Percentiles rank a stretch among this genome's conserved stretches.
These are phyloP conservation scores for Chimonanthus praecox DNA, from an alignment of 164 flowering plant species.

Conservation along the genomic window DNA sequence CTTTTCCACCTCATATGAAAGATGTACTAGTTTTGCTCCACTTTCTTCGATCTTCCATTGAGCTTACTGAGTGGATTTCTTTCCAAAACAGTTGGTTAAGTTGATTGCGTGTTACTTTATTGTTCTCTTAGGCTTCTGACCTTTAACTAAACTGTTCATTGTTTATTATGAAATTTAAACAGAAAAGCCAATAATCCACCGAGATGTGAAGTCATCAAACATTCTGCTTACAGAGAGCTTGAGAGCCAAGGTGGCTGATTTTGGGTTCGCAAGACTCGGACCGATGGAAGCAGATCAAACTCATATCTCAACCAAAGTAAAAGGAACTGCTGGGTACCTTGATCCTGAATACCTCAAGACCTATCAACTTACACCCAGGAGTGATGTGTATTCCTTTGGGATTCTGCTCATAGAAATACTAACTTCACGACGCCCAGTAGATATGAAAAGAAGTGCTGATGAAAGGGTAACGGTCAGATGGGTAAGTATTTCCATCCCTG, in stretches of 20 bases:
- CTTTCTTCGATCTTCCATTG: background rate
- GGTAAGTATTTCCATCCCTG: conserved; percentile 39
- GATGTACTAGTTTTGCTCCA: too few species aligned
- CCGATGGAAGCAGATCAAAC: conserved; percentile 65
- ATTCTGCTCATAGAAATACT: conserved; percentile 75
- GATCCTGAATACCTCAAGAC: conserved; percentile 96
- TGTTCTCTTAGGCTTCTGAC: background rate
- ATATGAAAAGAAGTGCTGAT: conserved; percentile 42
- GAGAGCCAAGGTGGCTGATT: conserved; percentile 95
- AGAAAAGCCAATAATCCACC: conserved; percentile 93
- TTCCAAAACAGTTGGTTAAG: background rate
- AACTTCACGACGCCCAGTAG: conserved; percentile 91
- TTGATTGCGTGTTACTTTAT: background rate
- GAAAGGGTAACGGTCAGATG: conserved; percentile 85
- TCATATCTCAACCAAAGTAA: conserved; percentile 80
- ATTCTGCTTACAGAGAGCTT: conserved; percentile 79
- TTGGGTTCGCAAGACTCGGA: conserved; percentile 90
- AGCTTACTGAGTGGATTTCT: background rate
- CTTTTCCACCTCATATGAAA: too few species aligned
- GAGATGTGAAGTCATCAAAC: conserved; percentile 95
- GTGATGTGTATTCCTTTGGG: conserved; percentile 96
- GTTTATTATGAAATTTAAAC: conserved; percentile 13
- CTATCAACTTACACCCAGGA: conserved; percentile 77
- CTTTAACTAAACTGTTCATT: conserved; percentile 6
- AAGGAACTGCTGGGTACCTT: conserved; percentile 94